A percentile compares a stretch with the other conserved stretches of the same genome.
These are phyloP conservation scores for Rhynchospora pubera DNA, from an alignment of 176 grass and related monocot genomes.

Conservation along the genomic window DNA sequence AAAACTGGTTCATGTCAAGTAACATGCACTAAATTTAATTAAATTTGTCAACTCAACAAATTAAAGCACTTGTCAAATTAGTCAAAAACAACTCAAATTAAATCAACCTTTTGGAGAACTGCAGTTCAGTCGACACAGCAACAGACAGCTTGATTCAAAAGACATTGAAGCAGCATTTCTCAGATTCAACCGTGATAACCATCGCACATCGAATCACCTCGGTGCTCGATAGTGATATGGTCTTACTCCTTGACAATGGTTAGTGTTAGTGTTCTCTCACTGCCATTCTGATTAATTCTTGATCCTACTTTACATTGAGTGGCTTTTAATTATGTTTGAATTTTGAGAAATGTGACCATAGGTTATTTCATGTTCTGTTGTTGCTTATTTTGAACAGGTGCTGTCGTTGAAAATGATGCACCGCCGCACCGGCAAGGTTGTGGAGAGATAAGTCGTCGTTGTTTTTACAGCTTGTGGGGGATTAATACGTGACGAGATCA, in stretches of 20 bases:
- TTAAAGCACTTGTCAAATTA: too few species aligned
- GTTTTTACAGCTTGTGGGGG: slow-evolving; percentile 66
- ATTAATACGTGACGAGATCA: slow-evolving; percentile 53
- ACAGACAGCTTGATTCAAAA: slow-evolving; percentile 77
- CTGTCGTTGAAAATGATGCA: slow-evolving; percentile 56
- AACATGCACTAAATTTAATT: too few species aligned
- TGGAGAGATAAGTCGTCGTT: slow-evolving; percentile 54
- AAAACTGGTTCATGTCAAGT: too few species aligned
- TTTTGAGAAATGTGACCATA: neutral
- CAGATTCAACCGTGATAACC: slow-evolving; percentile 53
- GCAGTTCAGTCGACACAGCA: slow-evolving; percentile 72
- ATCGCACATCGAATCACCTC: slow-evolving; percentile 79
- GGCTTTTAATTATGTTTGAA: too few species aligned
- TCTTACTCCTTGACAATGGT: slow-evolving; percentile 77
- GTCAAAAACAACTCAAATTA: neutral
- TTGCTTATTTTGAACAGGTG: slow-evolving; percentile 13
- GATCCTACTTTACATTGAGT: too few species aligned
- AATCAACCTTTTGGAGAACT: neutral
- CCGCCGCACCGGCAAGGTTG: slow-evolving; percentile 43
- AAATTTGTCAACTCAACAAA: too few species aligned
- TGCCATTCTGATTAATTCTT: neutral
- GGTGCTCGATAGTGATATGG: slow-evolving; percentile 62
- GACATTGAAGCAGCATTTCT: slow-evolving; percentile 60
- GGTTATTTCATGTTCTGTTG: neutral
- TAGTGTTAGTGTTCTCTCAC: neutral